Evolutionary conservation across 2,329 filamentous ascomycete genomes (phyloP).

Genomic region (Arachnopeziza araneosa): DNA sequence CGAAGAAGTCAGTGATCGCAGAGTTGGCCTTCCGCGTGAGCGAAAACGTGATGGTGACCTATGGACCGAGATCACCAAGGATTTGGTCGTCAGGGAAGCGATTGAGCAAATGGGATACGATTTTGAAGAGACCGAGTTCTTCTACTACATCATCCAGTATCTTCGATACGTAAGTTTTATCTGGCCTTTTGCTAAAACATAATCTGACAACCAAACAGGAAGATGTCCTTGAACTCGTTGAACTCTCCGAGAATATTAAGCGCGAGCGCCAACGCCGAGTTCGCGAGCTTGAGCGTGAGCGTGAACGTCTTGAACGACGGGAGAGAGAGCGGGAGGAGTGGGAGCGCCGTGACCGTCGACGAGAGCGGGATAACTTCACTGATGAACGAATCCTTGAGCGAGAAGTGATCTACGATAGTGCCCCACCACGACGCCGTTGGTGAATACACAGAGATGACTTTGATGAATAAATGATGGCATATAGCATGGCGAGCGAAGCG

Average conservation of each 20-base stretch:
- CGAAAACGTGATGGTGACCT: slow-evolving; percentile 49
- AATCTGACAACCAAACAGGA: slow-evolving; percentile 53
- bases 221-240: slow-evolving; percentile 78
- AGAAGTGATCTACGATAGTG: background rate
- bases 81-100: slow-evolving; percentile 79
- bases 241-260: slow-evolving; percentile 78
- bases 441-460: background rate
- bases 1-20: slow-evolving; percentile 48
- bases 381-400: background rate
- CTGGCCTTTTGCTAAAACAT: background rate
- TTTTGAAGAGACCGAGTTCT: slow-evolving; percentile 83
- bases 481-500: background rate
- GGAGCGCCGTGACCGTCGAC: background rate
- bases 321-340: slow-evolving; percentile 24
- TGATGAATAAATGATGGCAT: background rate
- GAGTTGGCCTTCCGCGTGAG: slow-evolving; percentile 31
- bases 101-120: slow-evolving; percentile 80
- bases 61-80: slow-evolving; percentile 97
- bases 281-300: slow-evolving; percentile 52
- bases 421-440: background rate
- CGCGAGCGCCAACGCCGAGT: slow-evolving; percentile 49
- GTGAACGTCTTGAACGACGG: slow-evolving; percentile 44
- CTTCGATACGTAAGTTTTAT: slow-evolving; percentile 69
- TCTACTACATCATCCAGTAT: slow-evolving; percentile 92
- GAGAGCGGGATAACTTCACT: background rate